A percentile compares a stretch with the other conserved stretches of the same genome.
Conservation (phyloP, 2,329 filamentous ascomycete species). For the Penicillium polonicum region DNA sequence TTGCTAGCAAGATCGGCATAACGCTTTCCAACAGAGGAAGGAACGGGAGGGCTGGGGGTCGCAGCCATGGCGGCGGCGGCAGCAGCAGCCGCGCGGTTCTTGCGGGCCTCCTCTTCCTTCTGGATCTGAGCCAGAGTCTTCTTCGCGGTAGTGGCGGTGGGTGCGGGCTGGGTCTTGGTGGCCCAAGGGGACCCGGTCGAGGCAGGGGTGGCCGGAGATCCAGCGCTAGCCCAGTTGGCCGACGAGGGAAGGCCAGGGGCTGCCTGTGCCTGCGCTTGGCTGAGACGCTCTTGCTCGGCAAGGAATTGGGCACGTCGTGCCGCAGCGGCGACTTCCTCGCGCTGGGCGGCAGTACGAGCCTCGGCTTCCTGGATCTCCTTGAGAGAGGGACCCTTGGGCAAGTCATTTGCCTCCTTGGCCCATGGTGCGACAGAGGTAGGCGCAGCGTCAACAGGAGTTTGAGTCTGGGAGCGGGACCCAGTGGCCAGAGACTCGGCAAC, state of each 20-base stretch:
- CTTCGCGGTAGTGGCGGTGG: slow-evolving; percentile 55
- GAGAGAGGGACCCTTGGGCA: slow-evolving; percentile 81
- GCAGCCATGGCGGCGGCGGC: slow-evolving; percentile 46
- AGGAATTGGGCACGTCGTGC: slow-evolving; percentile 66
- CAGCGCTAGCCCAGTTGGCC: slow-evolving; percentile 79
- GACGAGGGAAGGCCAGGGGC: slow-evolving; percentile 77
- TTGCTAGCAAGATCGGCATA: slow-evolving; percentile 95
- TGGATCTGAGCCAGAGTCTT: slow-evolving; percentile 96
- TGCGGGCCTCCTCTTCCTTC: slow-evolving; percentile 88
- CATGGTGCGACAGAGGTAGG: slow-evolving; percentile 85
- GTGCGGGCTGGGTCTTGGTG: slow-evolving; percentile 47
- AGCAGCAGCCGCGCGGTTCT: slow-evolving; percentile 66
- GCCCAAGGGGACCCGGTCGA: slow-evolving; percentile 51
- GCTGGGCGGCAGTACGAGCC: slow-evolving; percentile 86
- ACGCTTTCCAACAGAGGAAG: slow-evolving; percentile 67
- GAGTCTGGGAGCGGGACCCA: slow-evolving; percentile 70
- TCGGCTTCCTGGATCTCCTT: slow-evolving; percentile 97
- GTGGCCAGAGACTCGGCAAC: slow-evolving; percentile 70
- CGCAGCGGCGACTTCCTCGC: slow-evolving; percentile 75
- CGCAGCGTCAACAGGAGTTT: slow-evolving; percentile 67
- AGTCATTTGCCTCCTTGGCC: slow-evolving; percentile 77
- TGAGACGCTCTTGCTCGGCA: slow-evolving; percentile 74
- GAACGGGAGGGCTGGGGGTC: slow-evolving; percentile 43
- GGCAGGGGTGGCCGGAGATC: slow-evolving; percentile 66
- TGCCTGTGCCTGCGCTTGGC: slow-evolving; percentile 61